Evolutionary conservation across 768 basidiomycete species (phyloP).

Genomic region (Artomyces pyxidatus): DNA sequence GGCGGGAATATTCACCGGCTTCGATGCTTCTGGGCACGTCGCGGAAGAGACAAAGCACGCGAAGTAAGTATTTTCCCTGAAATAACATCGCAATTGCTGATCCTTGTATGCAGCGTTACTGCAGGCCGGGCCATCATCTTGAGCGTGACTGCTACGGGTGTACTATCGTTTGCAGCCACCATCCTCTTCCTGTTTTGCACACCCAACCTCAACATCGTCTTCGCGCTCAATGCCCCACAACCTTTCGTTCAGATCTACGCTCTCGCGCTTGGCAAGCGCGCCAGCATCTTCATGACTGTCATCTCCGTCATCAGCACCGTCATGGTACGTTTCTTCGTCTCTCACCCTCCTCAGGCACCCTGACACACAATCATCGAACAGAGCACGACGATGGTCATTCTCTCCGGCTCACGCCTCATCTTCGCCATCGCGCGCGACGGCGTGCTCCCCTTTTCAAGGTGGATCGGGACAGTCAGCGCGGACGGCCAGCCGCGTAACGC

Average conservation of each 20-base stretch:
- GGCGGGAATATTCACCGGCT: slow-evolving; percentile 81
- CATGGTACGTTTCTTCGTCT: slow-evolving; percentile 44
- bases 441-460: slow-evolving; percentile 72
- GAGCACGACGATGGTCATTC: slow-evolving; percentile 86
- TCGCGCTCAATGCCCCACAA: slow-evolving; percentile 74
- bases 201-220: slow-evolving; percentile 68
- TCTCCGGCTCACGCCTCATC: slow-evolving; percentile 83
- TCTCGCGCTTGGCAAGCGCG: slow-evolving; percentile 69
- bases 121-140: slow-evolving; percentile 78
- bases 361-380: slow-evolving; percentile 27
- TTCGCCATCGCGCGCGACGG: slow-evolving; percentile 95
- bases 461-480: slow-evolving; percentile 71
- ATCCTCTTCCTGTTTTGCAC: slow-evolving; percentile 82
- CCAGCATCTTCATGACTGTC: slow-evolving; percentile 80
- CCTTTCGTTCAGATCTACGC: slow-evolving; percentile 88
- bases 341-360: not conserved
- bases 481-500: slow-evolving; percentile 77
- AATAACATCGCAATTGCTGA: no score
- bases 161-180: slow-evolving; percentile 69
- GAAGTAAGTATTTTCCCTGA: slow-evolving; percentile 34
- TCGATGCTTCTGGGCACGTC: slow-evolving; percentile 83
- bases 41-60: slow-evolving; percentile 87
- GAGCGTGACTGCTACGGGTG: slow-evolving; percentile 69
- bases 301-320: slow-evolving; percentile 81
- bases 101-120: slow-evolving; percentile 40